phyloP scores from a whole-genome alignment of 768 basidiomycete species.

The Cyclocybe aegerita region DNA sequence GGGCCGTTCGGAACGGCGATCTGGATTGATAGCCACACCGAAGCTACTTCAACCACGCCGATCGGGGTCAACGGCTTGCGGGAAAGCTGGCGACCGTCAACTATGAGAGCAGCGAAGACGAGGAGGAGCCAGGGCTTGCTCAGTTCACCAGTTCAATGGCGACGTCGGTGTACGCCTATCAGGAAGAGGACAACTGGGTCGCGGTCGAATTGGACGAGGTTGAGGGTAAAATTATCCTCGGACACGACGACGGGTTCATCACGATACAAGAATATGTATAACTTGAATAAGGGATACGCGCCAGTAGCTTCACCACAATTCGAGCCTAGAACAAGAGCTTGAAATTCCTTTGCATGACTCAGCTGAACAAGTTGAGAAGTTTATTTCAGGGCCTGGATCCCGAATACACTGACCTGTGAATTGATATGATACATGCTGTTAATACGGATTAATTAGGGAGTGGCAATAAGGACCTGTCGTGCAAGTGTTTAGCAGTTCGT shows the following conservation, averaged over 20 bases:
- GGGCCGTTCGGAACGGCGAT: conserved; percentile 62
- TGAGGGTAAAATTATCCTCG: conserved; percentile 46
- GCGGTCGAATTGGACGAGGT: conserved; percentile 45
- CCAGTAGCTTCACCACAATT: background rate
- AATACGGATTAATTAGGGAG: conserved; percentile 26
- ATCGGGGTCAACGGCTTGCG: conserved; percentile 61
- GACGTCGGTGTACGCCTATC: conserved; percentile 44
- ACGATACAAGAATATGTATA: conserved; percentile 50
- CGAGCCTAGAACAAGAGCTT: no score
- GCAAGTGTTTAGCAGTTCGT: background rate
- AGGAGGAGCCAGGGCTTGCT: conserved; percentile 22
- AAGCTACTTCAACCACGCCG: conserved; percentile 42
- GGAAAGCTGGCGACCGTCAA: conserved; percentile 28
- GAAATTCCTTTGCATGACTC: no score
- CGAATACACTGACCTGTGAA: background rate
- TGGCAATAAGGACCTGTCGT: conserved; percentile 56
- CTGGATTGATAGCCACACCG: conserved; percentile 66
- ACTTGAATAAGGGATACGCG: background rate
- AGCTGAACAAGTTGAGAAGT: no score
- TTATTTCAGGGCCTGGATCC: no score
- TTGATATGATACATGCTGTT: conserved; percentile 3
- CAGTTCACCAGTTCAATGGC: conserved; percentile 27
- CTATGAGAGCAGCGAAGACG: conserved; percentile 12
- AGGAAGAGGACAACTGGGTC: conserved; percentile 50
- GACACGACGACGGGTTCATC: conserved; percentile 46